These are phyloP conservation scores for Metschnikowia lochheadii DNA, from an alignment of 805 yeast genomes.

Conservation along the genomic window DNA sequence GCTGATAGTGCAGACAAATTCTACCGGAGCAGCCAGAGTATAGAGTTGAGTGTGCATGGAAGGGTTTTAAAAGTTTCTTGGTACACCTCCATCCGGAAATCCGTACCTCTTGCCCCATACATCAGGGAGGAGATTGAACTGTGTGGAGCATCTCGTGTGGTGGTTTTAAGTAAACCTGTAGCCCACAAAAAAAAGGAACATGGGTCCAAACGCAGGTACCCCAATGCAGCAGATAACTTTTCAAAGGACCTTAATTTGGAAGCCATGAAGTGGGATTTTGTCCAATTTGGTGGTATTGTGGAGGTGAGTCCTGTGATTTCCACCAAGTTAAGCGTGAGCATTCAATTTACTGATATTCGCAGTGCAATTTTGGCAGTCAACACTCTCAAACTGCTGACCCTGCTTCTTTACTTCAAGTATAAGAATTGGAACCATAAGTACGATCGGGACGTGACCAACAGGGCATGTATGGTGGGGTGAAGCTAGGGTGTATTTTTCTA, in stretches of 20 bases:
- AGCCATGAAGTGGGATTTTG: slow-evolving; percentile 47
- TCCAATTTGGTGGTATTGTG: slow-evolving; percentile 52
- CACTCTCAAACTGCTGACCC: slow-evolving; percentile 11
- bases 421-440: slow-evolving; percentile 61
- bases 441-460: slow-evolving; percentile 64
- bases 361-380: slow-evolving; percentile 56
- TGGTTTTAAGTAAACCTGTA: slow-evolving; percentile 36
- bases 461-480: slow-evolving; percentile 33
- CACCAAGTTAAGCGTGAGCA: slow-evolving; percentile 54
- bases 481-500: too few relatives aligned
- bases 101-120: slow-evolving; percentile 22
- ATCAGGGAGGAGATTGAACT: slow-evolving; percentile 30
- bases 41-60: slow-evolving; percentile 60
- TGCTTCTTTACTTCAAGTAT: slow-evolving; percentile 35
- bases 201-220: slow-evolving; percentile 24
- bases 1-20: slow-evolving; percentile 53
- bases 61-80: slow-evolving; percentile 43
- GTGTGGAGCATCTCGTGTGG: slow-evolving; percentile 52
- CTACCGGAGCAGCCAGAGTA: slow-evolving; percentile 42
- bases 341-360: slow-evolving; percentile 55
- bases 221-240: slow-evolving; percentile 41
- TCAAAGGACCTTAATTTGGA: slow-evolving; percentile 42
- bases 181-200: not conserved
- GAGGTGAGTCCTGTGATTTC: slow-evolving; percentile 68
- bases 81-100: slow-evolving; percentile 25